phyloP scores from a whole-genome alignment of 108 stramenopile genomes.

The Fragilariopsis cylindrus region DNA sequence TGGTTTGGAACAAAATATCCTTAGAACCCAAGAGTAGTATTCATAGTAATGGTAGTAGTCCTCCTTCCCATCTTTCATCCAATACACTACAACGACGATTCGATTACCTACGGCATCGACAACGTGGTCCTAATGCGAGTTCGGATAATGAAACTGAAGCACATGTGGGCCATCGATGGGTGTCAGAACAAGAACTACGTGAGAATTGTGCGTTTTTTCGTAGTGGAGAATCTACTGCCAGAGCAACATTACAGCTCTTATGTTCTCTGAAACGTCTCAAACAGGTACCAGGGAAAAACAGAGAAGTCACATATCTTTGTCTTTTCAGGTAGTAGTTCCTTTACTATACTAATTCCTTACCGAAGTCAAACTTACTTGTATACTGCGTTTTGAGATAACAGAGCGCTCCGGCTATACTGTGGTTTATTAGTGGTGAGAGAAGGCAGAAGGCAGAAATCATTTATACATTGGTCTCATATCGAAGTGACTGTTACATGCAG shows the following conservation, averaged over 20 bases:
- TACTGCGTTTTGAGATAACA: no score
- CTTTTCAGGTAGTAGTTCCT: neutral
- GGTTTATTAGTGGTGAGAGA: no score
- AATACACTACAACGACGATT: conserved; percentile 27
- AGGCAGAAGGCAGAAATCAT: no score
- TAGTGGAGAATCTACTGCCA: conserved; percentile 53
- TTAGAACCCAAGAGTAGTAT: neutral
- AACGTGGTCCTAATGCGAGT: neutral
- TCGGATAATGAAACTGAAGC: conserved; percentile 6
- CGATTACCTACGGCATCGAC: conserved; percentile 24
- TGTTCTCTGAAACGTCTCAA: conserved; percentile 46
- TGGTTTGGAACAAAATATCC: conserved; percentile 22
- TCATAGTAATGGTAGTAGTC: neutral
- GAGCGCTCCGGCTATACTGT: no score
- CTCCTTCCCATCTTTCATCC: conserved; percentile 18
- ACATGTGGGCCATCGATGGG: conserved; percentile 27
- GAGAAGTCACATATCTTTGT: conserved; percentile 38
- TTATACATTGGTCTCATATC: no score
- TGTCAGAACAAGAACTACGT: conserved; percentile 52
- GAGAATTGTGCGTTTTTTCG: conserved; percentile 61
- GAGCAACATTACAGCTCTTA: conserved; percentile 42
- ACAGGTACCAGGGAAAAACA: conserved; percentile 39
- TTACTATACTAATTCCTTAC: no score
- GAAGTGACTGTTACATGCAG: no score
- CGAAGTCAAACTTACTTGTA: no score